These are phyloP conservation scores for Venturiaceae sp. DNA, from an alignment of 2,329 filamentous ascomycete genomes.

Conservation along the genomic window DNA sequence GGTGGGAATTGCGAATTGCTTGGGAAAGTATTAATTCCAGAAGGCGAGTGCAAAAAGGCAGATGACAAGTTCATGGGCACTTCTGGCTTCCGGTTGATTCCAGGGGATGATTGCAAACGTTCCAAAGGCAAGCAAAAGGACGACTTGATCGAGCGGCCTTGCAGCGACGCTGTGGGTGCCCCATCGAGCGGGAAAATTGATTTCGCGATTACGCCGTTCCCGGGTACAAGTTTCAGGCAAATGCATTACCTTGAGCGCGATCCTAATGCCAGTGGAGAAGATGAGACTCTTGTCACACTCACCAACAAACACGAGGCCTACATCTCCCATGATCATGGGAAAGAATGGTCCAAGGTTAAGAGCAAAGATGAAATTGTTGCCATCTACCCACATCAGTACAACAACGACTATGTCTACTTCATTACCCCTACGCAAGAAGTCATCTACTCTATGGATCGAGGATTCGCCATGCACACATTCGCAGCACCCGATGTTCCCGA, in stretches of 20 bases:
- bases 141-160: constrained; percentile 58
- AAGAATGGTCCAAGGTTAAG: constrained; percentile 58
- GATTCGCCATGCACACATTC: constrained; percentile 63
- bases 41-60: constrained; percentile 62
- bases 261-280: constrained; percentile 42
- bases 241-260: constrained; percentile 73
- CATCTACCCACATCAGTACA: constrained; percentile 70
- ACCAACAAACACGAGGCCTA: constrained; percentile 53
- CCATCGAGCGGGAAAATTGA: constrained; percentile 59
- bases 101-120: constrained; percentile 43
- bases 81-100: constrained; percentile 87
- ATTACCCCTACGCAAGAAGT: constrained; percentile 59
- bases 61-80: constrained; percentile 71
- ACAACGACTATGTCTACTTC: constrained; percentile 81
- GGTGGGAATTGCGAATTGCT: constrained; percentile 60
- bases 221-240: constrained; percentile 43
- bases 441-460: constrained; percentile 75
- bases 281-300: constrained; percentile 61
- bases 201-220: constrained; percentile 50
- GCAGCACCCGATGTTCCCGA: constrained; percentile 55
- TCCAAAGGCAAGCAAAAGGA: constrained; percentile 31
- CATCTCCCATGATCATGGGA: constrained; percentile 78
- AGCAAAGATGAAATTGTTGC: constrained; percentile 57
- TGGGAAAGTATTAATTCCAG: constrained; percentile 54
- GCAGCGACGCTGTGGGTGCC: constrained; percentile 49